Conservation (phyloP, 2,329 filamentous ascomycete species). For the Beauveria rudraprayagi region DNA sequence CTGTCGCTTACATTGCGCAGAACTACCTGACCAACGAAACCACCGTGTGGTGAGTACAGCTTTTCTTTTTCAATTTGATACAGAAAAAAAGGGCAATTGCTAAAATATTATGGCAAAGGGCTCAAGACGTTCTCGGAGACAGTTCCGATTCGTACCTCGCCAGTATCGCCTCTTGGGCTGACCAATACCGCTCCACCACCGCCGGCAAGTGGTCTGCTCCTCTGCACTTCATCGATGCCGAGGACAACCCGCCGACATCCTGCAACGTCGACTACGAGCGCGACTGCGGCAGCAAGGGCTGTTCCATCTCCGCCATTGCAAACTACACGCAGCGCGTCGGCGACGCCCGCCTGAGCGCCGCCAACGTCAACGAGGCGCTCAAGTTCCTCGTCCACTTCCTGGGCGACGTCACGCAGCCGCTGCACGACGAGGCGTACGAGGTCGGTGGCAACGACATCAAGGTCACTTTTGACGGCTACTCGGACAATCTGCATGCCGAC, state of each 20-base stretch:
- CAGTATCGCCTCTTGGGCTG: constrained; percentile 34
- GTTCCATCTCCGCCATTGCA: constrained; percentile 20
- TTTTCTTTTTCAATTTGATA: neutral
- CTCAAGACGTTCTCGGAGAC: constrained; percentile 30
- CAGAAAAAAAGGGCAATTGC: neutral
- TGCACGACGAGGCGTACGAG: constrained; percentile 44
- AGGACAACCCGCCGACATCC: constrained; percentile 23
- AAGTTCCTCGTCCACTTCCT: constrained; percentile 38
- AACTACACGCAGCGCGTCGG: constrained; percentile 21
- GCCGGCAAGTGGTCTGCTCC: constrained; percentile 37
- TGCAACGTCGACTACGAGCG: constrained; percentile 37
- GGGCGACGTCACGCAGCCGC: constrained; percentile 48
- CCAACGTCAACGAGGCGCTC: constrained; percentile 16
- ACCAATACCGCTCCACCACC: constrained; percentile 37
- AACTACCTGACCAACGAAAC: constrained; percentile 38
- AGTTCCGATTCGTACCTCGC: constrained; percentile 38
- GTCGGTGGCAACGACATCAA: constrained; percentile 34
- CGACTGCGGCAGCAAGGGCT: constrained; percentile 17
- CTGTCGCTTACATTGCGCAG: constrained; percentile 45
- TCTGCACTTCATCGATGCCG: constrained; percentile 46
- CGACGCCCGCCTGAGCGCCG: constrained; percentile 13
- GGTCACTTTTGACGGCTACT: constrained; percentile 27
- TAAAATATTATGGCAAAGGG: constrained; percentile 14
- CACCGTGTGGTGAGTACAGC: constrained; percentile 14
- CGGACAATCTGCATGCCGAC: constrained; percentile 50